Evolutionary conservation across 176 grass and related monocot genomes (phyloP).

Genomic region (Hordeum marinum): DNA sequence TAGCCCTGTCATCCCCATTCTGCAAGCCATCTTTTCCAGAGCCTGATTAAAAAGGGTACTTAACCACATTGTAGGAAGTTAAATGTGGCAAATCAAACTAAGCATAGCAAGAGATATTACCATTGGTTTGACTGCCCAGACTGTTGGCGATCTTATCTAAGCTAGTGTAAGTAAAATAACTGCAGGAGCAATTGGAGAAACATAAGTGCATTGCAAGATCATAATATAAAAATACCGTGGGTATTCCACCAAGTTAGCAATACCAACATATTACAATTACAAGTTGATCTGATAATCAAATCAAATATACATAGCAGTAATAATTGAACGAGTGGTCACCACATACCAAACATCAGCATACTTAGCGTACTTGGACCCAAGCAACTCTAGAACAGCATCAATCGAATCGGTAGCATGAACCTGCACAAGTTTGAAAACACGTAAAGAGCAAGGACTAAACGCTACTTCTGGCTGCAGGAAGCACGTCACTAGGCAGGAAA

Average conservation of each 20-base stretch:
- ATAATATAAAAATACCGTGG: neutral
- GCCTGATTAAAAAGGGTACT: conserved; percentile 28
- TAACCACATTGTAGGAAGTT: conserved; percentile 1
- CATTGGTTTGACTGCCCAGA: conserved; percentile 43
- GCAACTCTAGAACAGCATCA: conserved; percentile 62
- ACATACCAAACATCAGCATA: conserved; percentile 86
- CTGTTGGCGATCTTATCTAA: conserved; percentile 71
- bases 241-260: neutral
- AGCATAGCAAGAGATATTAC: conserved; percentile 17
- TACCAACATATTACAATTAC: neutral
- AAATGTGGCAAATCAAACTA: neutral
- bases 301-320: neutral
- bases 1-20: conserved; percentile 19
- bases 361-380: conserved; percentile 66
- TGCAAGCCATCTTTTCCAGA: conserved; percentile 28
- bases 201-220: conserved; percentile 12
- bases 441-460: conserved; percentile 1
- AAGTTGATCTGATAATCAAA: neutral
- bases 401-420: conserved; percentile 42
- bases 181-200: conserved; percentile 26
- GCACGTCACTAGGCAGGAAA: neutral
- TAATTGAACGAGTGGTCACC: neutral
- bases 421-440: conserved; percentile 33
- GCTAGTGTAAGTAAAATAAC: conserved; percentile 85
- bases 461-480: conserved; percentile 2